These are phyloP conservation scores for Phyllosticta citribraziliensis DNA, from an alignment of 2,329 filamentous ascomycete genomes.

Conservation along the genomic window DNA sequence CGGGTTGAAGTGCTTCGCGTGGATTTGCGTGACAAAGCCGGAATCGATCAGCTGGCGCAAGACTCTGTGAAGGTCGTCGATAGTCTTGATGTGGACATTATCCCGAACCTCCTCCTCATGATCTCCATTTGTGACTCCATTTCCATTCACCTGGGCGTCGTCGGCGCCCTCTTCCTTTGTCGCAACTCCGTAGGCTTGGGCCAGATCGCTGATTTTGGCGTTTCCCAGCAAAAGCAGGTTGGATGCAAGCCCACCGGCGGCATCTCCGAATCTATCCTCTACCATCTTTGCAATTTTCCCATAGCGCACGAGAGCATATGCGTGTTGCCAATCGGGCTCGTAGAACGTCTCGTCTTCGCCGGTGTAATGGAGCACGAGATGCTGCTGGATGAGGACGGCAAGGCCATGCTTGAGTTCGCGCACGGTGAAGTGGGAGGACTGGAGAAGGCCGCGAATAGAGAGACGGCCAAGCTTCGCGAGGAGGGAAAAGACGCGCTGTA, in stretches of 20 bases:
- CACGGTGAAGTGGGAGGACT: conserved; percentile 62
- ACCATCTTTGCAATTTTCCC: conserved; percentile 74
- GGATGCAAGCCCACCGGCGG: conserved; percentile 64
- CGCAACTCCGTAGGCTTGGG: conserved; percentile 48
- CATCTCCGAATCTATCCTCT: conserved; percentile 62
- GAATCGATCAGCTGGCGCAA: conserved; percentile 46
- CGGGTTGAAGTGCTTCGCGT: conserved; percentile 37
- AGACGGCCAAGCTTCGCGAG: conserved; percentile 73
- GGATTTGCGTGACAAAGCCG: conserved; percentile 59
- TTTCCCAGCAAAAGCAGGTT: conserved; percentile 70
- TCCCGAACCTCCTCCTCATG: conserved; percentile 14
- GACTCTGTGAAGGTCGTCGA: conserved; percentile 33
- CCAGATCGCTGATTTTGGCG: conserved; percentile 59
- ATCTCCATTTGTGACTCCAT: conserved; percentile 15
- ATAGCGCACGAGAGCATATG: conserved; percentile 71
- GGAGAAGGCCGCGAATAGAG: conserved; percentile 56
- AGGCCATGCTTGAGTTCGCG: conserved; percentile 73
- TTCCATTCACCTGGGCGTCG: conserved; percentile 9
- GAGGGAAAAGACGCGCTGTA: conserved; percentile 71
- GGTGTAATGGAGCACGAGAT: conserved; percentile 67
- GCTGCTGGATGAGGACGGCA: conserved; percentile 77
- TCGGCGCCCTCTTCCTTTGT: conserved; percentile 23
- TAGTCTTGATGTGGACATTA: conserved; percentile 23
- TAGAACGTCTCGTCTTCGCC: conserved; percentile 61
- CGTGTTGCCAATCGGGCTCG: conserved; percentile 69